Base-by-base conservation (phyloP, 257 asterid species). In the Solanum appendiculatum region DNA sequence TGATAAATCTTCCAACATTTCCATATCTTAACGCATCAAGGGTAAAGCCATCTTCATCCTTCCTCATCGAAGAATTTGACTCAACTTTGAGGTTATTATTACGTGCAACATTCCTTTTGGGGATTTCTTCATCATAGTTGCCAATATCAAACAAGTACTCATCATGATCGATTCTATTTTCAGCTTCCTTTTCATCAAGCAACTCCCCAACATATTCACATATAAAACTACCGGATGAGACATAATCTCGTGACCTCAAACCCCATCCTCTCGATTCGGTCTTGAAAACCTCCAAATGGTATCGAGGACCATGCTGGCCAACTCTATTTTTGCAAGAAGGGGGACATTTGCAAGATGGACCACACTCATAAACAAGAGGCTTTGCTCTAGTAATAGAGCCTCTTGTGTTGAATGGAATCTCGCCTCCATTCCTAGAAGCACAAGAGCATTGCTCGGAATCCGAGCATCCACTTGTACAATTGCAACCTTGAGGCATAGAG, bases 1-100 rank as follows among this genome's bases (percentile, higher is more conserved):
- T 91, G 42, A 94, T 87, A 68, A 94, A 94, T 86, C 95, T 89
- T 44, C 93, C 94, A 10, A 94, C 92, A 31, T 94, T 94, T 12
- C 95, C 98, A 68, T 36, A 82, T 51, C 86, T 36, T 6, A 87
- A 72, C 1, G 94, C 92, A 91, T 93, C 95, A 81, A 92, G 81
- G 11, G 87, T 86, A 40, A 31, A 68, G 3, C 81, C 88, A 84
- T 77, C 87, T 10, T 66, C 80, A 23, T 85, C 87, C 39, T 42
- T 85, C 54, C 86, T 48, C 36, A 89, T 87, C 42, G 72, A 44
- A 9, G 72, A 46, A 48, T 85, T 85, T 69, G 51, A 27, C 9
- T 48, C 87, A 54, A 46, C 87, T 70, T 21, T 18, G 8, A 16
- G 36, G 15, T 44, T 29, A n/a, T 80, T 46, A 44, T 0, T 23